Evolutionary conservation across 352 stramenopile species (phyloP), one percentile per base, ranked within the genome.

Genomic region (Globisporangium megalacanthum): DNA sequence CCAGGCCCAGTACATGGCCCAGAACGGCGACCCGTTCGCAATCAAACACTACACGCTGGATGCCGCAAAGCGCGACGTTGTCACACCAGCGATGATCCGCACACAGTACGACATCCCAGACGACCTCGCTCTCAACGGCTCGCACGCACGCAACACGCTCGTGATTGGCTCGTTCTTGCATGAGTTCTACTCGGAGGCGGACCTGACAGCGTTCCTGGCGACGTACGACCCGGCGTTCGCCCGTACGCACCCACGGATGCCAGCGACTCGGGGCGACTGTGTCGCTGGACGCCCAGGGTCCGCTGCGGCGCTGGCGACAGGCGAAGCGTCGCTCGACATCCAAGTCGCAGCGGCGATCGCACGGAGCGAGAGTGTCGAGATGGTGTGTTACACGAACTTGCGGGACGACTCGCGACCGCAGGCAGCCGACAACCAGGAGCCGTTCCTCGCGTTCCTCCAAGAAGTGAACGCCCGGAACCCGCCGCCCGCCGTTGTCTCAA

Each of bases 381-480:
- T 89, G 66, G 22, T 84, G 37, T 92, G 82, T 63, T 88, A 86
- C 65, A 69, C 83, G 17, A 49, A 70, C 13, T 57, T 87, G 2
- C 61, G 79, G 20, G 76, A 90, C 50, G 48, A 74, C 50, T 72
- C 66, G 39, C 62, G 62, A 13, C 58, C 60, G 2, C 77, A 83
- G 35, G 70, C 70, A 3, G 76, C 83, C 11, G 77, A 86, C 68
- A 92, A 92, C 56, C 82, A 92, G 56, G 82, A 92, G 62, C 83
- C 83, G 5, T 92, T 92, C 51, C 61, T 92, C 15, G 64, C 61
- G 9, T 92, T 92, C 56, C 60, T 92, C 36, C 78, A 83, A 49
- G 75, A 83, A 17, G 61, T 90, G 9, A 92, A 90, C 53, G 71
- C 69, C n/a, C 79, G 88, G 66, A 64, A 84, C 0, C 69, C 77